phyloP scores from a whole-genome alignment of 148 eudicot species.

The Salicornia ramosissima region DNA sequence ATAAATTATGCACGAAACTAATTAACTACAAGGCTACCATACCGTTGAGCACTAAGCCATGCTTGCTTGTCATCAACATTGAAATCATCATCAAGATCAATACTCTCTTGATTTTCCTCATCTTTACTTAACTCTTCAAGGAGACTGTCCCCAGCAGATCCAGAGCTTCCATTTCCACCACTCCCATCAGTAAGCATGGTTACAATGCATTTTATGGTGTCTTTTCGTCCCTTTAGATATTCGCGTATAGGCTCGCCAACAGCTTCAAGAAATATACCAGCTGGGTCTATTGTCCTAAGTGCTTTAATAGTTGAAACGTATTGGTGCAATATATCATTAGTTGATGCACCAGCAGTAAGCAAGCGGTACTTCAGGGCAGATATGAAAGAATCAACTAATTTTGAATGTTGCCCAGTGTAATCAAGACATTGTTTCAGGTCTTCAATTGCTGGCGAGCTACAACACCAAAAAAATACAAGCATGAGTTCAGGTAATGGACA shows the following conservation, averaged over 20 bases:
- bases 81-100: slow-evolving; percentile 62
- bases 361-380: slow-evolving; percentile 78
- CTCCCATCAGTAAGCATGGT: slow-evolving; percentile 99
- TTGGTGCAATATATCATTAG: slow-evolving; percentile 93
- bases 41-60: slow-evolving; percentile 84
- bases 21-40: slow-evolving; percentile 22
- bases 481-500: not conserved
- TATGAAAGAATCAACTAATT: slow-evolving; percentile 89
- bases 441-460: slow-evolving; percentile 93
- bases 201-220: slow-evolving; percentile 92
- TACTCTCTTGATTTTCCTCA: slow-evolving; percentile 84
- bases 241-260: slow-evolving; percentile 97
- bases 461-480: slow-evolving; percentile 21
- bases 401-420: slow-evolving; percentile 96
- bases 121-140: slow-evolving; percentile 97
- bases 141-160: slow-evolving; percentile 84
- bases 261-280: slow-evolving; percentile 96
- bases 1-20: slow-evolving; percentile 7
- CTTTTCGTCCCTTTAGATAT: slow-evolving; percentile 90
- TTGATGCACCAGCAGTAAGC: slow-evolving; percentile 97
- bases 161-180: slow-evolving; percentile 67
- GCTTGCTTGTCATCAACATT: slow-evolving; percentile 85
- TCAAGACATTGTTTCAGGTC: slow-evolving; percentile 96
- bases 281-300: slow-evolving; percentile 88
- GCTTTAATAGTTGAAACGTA: slow-evolving; percentile 98